Percentiles rank a stretch among this genome's conserved stretches.
Conservation (phyloP, 768 basidiomycete genomes). For the Tricholoma flavovirens region DNA sequence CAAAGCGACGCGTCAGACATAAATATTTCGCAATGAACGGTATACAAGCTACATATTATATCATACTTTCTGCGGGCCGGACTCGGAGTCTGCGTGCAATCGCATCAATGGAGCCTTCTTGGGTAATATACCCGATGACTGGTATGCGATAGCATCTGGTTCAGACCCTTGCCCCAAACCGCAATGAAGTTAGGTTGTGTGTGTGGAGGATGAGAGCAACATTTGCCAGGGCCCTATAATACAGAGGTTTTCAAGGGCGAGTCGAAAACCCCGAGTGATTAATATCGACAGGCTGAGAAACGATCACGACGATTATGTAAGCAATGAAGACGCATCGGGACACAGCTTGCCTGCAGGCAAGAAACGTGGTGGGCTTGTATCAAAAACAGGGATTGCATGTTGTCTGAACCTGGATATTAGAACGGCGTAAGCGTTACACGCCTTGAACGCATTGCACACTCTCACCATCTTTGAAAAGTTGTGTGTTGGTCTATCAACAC, state of each 20-base stretch:
- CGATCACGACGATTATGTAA: not conserved
- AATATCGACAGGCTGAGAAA: not conserved
- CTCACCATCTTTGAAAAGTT: constrained; percentile 48
- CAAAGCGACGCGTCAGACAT: not conserved
- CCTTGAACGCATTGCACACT: constrained; percentile 41
- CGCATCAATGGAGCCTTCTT: not conserved
- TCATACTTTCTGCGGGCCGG: not conserved
- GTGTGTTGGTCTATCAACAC: constrained; percentile 39
- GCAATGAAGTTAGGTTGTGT: not conserved
- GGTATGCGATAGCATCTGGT: too few relatives aligned
- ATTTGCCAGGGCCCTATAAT: not conserved
- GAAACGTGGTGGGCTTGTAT: constrained; percentile 63
- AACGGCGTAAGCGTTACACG: constrained; percentile 51
- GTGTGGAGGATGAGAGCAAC: not conserved
- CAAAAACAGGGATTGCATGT: constrained; percentile 50
- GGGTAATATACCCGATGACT: not conserved
- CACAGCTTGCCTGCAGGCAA: constrained; percentile 66
- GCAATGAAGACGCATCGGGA: constrained; percentile 14
- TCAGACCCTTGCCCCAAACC: not conserved
- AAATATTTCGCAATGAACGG: not conserved
- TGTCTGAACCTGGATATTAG: constrained; percentile 27
- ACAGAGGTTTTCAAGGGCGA: too few relatives aligned
- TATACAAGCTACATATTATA: not conserved
- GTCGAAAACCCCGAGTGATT: too few relatives aligned
- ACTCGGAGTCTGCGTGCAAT: not conserved